phyloP scores from a whole-genome alignment of 148 eudicot species.

The Cornus suecica region DNA sequence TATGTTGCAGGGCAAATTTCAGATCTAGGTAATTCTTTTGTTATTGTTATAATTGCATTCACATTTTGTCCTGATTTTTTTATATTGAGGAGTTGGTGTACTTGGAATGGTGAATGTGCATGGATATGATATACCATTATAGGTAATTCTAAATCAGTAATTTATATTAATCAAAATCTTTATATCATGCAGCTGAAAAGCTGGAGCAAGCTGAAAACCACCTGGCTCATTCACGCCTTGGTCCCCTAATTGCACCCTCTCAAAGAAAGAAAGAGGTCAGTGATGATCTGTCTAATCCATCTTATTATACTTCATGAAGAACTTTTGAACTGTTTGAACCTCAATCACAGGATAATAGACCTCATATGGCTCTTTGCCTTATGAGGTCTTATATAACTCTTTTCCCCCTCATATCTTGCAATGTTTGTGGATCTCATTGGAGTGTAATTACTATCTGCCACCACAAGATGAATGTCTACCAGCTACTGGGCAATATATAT shows the following conservation, averaged over 20 bases:
- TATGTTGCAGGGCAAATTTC: constrained; percentile 97
- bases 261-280: constrained; percentile 93
- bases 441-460: not conserved
- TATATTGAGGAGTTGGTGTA: not conserved
- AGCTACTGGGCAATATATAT: no score
- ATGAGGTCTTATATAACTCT: not conserved
- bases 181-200: constrained; percentile 71
- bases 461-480: not conserved
- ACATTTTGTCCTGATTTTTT: not conserved
- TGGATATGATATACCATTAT: not conserved
- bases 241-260: constrained; percentile 53
- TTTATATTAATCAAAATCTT: constrained; percentile 4
- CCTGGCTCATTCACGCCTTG: constrained; percentile 79
- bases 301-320: not conserved
- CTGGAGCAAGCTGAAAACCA: constrained; percentile 96
- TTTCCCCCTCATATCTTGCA: not conserved
- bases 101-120: not conserved
- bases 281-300: not conserved
- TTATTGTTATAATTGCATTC: not conserved
- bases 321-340: not conserved
- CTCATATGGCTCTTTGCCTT: not conserved
- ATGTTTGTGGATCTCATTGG: not conserved
- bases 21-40: constrained; percentile 61
- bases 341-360: not conserved
- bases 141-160: not conserved